Evolutionary conservation across 1,284 basidiomycete genomes (phyloP).

Genomic region (Irpex lacteus): DNA sequence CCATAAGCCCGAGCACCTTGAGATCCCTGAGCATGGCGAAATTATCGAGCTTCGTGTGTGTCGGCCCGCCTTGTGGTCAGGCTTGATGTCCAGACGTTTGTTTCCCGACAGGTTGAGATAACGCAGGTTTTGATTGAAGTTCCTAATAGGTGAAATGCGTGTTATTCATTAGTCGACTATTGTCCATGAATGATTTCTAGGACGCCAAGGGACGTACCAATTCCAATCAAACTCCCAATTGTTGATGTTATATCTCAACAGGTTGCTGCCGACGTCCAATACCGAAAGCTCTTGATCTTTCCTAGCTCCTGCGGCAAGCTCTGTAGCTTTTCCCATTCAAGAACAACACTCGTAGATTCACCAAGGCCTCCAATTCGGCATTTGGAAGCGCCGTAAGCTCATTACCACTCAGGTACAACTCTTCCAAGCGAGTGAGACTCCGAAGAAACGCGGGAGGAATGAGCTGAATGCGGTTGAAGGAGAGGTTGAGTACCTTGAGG

Average conservation of each 20-base stretch:
- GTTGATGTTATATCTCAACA: constrained; percentile 96
- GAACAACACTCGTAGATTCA: constrained; percentile 73
- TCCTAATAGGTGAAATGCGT: constrained; percentile 53
- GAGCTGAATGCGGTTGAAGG: constrained; percentile 95
- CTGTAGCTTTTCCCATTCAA: constrained; percentile 95
- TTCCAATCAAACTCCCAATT: constrained; percentile 99
- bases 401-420: constrained; percentile 94
- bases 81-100: constrained; percentile 86
- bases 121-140: constrained; percentile 91
- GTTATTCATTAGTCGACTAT: background rate
- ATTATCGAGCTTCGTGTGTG: constrained; percentile 62
- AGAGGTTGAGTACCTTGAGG: constrained; percentile 85
- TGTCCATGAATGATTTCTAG: background rate
- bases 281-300: constrained; percentile 80
- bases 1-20: constrained; percentile 93
- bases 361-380: constrained; percentile 78
- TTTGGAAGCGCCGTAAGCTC: constrained; percentile 87
- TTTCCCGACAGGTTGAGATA: constrained; percentile 91
- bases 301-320: constrained; percentile 91
- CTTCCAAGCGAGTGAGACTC: constrained; percentile 69
- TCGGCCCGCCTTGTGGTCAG: constrained; percentile 40
- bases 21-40: constrained; percentile 85
- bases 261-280: constrained; percentile 93
- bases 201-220: constrained; percentile 57
- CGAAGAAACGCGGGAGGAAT: constrained; percentile 79